These are phyloP conservation scores for Exserohilum rostratum DNA, from an alignment of 2,329 filamentous ascomycete species.

Conservation along the genomic window DNA sequence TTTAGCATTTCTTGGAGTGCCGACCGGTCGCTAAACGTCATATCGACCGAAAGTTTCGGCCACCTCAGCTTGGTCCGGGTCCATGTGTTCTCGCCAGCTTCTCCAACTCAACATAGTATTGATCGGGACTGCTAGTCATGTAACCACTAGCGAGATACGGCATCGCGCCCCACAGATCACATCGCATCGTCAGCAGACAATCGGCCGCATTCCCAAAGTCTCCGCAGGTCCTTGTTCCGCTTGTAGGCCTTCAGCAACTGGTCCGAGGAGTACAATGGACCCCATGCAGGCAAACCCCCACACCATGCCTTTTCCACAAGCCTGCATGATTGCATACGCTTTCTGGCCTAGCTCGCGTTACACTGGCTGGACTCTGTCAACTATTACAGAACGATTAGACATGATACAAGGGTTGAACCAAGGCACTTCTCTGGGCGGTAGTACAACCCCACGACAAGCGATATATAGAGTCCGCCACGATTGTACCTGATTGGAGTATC, in stretches of 20 bases:
- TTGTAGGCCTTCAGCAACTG: neutral
- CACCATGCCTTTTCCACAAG: neutral
- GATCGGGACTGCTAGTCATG: neutral
- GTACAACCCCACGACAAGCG: neutral
- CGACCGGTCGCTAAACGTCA: neutral
- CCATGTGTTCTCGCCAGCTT: too few relatives aligned
- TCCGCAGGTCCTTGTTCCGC: constrained; percentile 1
- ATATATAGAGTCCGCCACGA: neutral
- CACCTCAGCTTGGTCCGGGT: neutral
- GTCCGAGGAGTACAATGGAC: neutral
- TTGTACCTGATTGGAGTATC: neutral
- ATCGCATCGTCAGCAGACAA: neutral
- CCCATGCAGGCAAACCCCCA: neutral
- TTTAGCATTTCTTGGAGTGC: neutral
- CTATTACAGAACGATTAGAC: neutral
- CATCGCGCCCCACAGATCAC: neutral
- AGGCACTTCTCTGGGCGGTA: neutral
- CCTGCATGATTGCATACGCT: constrained; percentile 1
- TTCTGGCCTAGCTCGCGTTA: neutral
- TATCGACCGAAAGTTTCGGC: too few relatives aligned
- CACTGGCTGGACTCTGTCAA: neutral
- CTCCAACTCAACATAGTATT: neutral
- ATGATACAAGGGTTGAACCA: neutral
- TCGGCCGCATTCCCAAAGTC: neutral
- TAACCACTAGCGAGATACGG: neutral